Evolutionary conservation across 306 rosid genomes (phyloP), one percentile per base, ranked within the genome.

Genomic region (Quercus mongolica): DNA sequence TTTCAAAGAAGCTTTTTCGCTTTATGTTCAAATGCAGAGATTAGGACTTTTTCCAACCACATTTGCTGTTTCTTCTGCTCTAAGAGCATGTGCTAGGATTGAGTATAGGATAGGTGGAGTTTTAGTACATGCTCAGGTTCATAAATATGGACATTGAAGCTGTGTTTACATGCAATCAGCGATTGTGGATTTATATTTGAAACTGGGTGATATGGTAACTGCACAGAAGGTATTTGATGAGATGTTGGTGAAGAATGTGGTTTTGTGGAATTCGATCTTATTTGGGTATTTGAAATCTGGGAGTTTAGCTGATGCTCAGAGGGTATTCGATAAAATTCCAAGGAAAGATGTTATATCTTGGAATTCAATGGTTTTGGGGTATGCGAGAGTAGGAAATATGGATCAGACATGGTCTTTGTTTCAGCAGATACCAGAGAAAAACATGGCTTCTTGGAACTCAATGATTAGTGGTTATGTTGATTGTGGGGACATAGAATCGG

Each of bases 251-350:
- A 88, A 35, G 77, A 93, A 83, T 86, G 94, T 89, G 28, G 92
- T 91, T 77, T 93, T 91, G 23, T 93, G 94, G 98, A 93, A 91
- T 73, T 91, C 94, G 21, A 70, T 93, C 75, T 83, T 93, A 31
- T 73, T 78, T 83, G 88, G 92, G 23, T 84, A 87, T 86, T 74
- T 89, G 67, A 90, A 83, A 79, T 84, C 76, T 62, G 92, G 92
- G 70, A 63, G 88, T 62, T 84, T 90, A 67, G 83, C 56, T 57
- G 80, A 78, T 74, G 92, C 92, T 74, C 82, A 55, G 28, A 74
- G 44, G 74, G 71, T 91, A 80, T 90, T 89, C 25, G 55, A 86
- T 67, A 79, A 80, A 79, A 88, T 93, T 83, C 93, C 97, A 0
- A 41, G 20, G 75, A 88, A 87, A 78, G 93, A 90, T 79, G 89